These are phyloP conservation scores for Parafenestella ontariensis DNA, from an alignment of 2,329 filamentous ascomycete species.

Conservation along the genomic window DNA sequence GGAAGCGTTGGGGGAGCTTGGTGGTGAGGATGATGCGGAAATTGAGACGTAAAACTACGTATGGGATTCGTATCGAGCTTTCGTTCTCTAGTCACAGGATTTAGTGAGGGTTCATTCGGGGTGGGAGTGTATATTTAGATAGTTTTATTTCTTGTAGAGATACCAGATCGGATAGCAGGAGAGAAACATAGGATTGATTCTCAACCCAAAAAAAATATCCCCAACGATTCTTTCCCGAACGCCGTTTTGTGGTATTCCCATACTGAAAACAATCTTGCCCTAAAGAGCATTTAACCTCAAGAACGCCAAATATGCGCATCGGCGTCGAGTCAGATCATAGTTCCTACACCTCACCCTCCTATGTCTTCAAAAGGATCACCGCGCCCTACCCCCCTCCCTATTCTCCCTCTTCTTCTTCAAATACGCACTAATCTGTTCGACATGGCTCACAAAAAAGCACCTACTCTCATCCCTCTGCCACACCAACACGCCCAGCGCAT, in stretches of 20 bases:
- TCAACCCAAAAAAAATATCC: background rate
- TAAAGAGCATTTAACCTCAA: background rate
- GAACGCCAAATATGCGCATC: background rate
- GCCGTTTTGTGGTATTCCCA: background rate
- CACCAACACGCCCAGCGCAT: slow-evolving; percentile 86
- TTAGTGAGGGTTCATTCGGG: background rate
- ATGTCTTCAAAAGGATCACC: background rate
- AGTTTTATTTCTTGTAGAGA: background rate
- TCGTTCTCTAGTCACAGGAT: slow-evolving; percentile 5
- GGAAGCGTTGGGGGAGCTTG: slow-evolving; percentile 6
- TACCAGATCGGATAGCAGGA: background rate
- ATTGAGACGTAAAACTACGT: background rate
- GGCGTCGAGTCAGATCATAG: background rate
- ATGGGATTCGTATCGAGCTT: background rate
- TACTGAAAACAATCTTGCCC: background rate
- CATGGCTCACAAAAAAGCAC: slow-evolving; percentile 90
- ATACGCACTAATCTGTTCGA: slow-evolving; percentile 87
- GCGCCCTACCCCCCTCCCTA: slow-evolving; percentile 9
- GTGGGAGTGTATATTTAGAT: background rate
- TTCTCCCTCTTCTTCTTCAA: slow-evolving; percentile 61
- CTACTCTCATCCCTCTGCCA: slow-evolving; percentile 83
- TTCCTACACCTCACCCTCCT: background rate
- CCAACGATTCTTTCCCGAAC: background rate
- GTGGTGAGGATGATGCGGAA: slow-evolving; percentile 13
- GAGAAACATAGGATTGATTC: background rate